Percentiles rank a stretch among this genome's conserved stretches.
Evolutionary conservation across 805 yeast genomes (phyloP).

Genomic region (Vanderwaltozyma yarrowii): DNA sequence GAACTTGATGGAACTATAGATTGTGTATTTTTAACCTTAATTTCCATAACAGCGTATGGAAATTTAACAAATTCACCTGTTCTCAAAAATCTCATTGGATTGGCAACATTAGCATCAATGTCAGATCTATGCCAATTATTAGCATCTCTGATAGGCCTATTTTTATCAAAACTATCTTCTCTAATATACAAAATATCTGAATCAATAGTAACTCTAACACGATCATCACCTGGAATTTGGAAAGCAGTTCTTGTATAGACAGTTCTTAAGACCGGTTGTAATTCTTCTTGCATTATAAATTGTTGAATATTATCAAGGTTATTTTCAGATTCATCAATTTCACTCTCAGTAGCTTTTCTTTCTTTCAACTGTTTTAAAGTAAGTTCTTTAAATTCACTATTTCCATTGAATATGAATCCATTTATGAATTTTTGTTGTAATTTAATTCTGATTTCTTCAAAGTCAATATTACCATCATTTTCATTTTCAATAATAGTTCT

Average conservation of each 20-base stretch:
- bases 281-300: conserved; percentile 51
- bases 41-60: conserved; percentile 84
- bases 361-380: conserved; percentile 52
- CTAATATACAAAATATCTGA: conserved; percentile 79
- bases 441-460: conserved; percentile 53
- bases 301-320: conserved; percentile 52
- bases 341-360: conserved; percentile 44
- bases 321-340: conserved; percentile 41
- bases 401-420: conserved; percentile 51
- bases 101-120: conserved; percentile 64
- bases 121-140: conserved; percentile 86
- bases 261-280: conserved; percentile 82
- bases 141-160: conserved; percentile 85
- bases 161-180: conserved; percentile 79
- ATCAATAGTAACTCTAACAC: conserved; percentile 83
- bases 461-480: conserved; percentile 38
- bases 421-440: conserved; percentile 77
- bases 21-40: conserved; percentile 47
- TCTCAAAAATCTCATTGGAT: conserved; percentile 65
- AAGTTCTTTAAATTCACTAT: conserved; percentile 36
- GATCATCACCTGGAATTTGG: conserved; percentile 96
- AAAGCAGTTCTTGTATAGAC: conserved; percentile 88
- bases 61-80: conserved; percentile 78
- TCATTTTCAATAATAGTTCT: conserved; percentile 49
- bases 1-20: conserved; percentile 28